Base-by-base conservation (phyloP, 2,329 filamentous ascomycete species). In the Chaetothyriales sp. region DNA sequence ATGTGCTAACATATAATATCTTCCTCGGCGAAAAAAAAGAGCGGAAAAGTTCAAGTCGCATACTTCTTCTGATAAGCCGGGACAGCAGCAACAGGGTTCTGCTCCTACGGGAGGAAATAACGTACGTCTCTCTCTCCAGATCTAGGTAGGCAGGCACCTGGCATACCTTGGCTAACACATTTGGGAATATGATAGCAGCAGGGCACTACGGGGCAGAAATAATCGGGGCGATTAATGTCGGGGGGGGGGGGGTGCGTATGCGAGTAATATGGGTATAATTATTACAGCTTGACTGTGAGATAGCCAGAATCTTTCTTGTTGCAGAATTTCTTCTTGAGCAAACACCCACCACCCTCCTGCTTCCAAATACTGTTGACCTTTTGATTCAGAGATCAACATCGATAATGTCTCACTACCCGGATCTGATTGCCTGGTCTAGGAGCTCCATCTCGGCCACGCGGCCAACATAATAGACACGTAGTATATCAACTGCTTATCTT, bases 11-110 rank as follows among this genome's bases (percentile, higher is more conserved):
- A 22, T 10, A 32, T 10, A 7, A 2, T 25, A 25, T 6, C 22
- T 25, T 3, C 22, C 6, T 25, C 3, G 6, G 6, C 22, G 15
- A 19, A 19, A 43, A 18, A 47, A 18, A n/a, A 54, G 53, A 26
- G 50, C 50, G 26, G 53, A 55, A 26, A 55, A 55, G 39, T 55
- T 53, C 51, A 55, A 55, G 45, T 20, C 43, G 32, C 32, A 39
- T 10, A 2, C 43, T n/a, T 20, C 43, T 20, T 45, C 43, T 26
- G 8, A 45, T 10, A 45, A 26, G 9, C 43, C 18, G n/a, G 43
- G 18, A 45, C 43, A 45, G 12, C 4, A 12, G 43, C 43, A 20
- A n/a, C 43, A 45, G 43, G n/a, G 43, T 20, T 10, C 19, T 45
- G 5, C 43, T 45, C n/a, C n/a, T 18, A 26, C 43, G 43, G 43